Conservation (phyloP, 768 basidiomycete species). For the Xanthoconium stramineum region DNA sequence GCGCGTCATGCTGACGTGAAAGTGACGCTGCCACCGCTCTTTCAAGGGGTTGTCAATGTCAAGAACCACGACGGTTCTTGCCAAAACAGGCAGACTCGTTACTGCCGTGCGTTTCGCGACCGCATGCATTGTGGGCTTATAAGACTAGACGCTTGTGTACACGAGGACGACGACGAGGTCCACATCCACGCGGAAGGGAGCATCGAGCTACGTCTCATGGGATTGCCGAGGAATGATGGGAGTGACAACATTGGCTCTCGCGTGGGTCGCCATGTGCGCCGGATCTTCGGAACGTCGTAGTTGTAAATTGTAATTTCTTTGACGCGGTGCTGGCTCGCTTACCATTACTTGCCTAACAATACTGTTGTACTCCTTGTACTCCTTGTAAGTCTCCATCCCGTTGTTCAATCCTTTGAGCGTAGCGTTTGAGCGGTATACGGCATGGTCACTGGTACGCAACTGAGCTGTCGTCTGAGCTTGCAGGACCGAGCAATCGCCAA, state of each 20-base stretch:
- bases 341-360: neutral
- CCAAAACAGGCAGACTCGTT: conserved; percentile 13
- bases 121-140: conserved; percentile 23
- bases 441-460: conserved; percentile 5
- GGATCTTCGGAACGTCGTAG: conserved; percentile 22
- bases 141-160: conserved; percentile 12
- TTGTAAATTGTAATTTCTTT: neutral
- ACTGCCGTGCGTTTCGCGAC: conserved; percentile 24
- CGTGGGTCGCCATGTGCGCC: conserved; percentile 29
- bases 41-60: conserved; percentile 29
- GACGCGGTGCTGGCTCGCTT: conserved; percentile 19
- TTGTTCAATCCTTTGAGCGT: neutral
- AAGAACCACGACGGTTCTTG: conserved; percentile 10
- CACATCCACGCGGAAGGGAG: conserved; percentile 29
- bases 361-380: neutral
- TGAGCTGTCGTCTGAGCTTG: conserved; percentile 7
- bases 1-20: conserved; percentile 29
- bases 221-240: conserved; percentile 5
- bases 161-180: conserved; percentile 30
- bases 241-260: conserved; percentile 16
- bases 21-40: conserved; percentile 25
- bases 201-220: conserved; percentile 20
- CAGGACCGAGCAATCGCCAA: neutral
- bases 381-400: neutral
- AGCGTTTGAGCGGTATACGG: neutral